Base-by-base conservation (phyloP, 352 stramenopile species). In the Pythium oligandrum region DNA sequence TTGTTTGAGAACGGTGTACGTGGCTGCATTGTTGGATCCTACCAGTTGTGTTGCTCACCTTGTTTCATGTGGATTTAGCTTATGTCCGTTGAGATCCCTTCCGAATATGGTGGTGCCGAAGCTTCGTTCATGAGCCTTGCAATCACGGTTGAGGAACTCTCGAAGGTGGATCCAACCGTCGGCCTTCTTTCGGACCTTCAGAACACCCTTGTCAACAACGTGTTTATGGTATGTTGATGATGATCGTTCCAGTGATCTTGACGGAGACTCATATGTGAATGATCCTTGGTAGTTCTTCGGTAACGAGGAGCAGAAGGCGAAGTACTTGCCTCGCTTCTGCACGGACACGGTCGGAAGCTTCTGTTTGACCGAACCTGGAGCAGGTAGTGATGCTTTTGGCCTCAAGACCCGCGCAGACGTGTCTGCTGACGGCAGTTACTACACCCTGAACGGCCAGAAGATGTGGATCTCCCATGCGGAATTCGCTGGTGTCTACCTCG, bases 381-480 rank as follows among this genome's bases (percentile, higher is more conserved):
- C 88, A 3, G 96, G 96, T 6, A 97, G 87, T 53, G 96, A 99
- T 71, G 96, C 96, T 4, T 98, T 98, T 71, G 88, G 92, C 39
- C 78, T 99, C 57, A 95, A 95, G 70, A 99, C 95, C 6, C 92
- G 74, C 6, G 96, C 95, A 1, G 81, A 86, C 1, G 66, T 65
- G 32, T 97, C 84, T 26, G 45, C 74, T 0, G 93, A 98, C 59
- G 87, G 86, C 48, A 97, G 82, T 45, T 97, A 96, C 65, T 98
- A 95, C 70, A 97, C 88, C 12, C 69, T 99, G 8, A 98, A 88
- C 66, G 96, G 96, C 30, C 86, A 90, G 46, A 99, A 99, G 71
- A 86, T 98, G 68, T 99, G 96, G 96, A 99, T 99, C 63, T 98
- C 93, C 35, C 99, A 98, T 70, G 90, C 90, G 8, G 90, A 92